These are phyloP conservation scores for Fusarium concolor DNA, from an alignment of 2,329 filamentous ascomycete species.

Conservation along the genomic window DNA sequence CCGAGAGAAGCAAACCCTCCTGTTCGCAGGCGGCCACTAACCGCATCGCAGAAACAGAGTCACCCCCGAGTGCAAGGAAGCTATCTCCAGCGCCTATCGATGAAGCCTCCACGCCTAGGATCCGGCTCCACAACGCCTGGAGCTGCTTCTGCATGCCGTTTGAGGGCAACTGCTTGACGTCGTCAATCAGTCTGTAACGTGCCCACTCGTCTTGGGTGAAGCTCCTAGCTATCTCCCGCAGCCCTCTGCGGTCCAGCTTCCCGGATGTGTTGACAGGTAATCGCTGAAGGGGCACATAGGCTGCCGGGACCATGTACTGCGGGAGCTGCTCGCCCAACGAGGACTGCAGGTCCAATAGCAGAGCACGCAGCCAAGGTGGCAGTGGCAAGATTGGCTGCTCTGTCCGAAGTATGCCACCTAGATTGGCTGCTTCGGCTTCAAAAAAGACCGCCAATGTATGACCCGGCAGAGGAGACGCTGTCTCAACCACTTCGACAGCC, in stretches of 20 bases:
- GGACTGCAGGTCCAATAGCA: conserved; percentile 8
- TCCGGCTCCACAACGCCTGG: conserved; percentile 12
- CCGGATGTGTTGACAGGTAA: conserved; percentile 13
- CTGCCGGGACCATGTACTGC: conserved; percentile 12
- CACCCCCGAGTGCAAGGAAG: conserved; percentile 13
- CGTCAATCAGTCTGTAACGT: conserved; percentile 13
- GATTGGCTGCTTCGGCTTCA: conserved; percentile 12
- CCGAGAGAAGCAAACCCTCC: conserved; percentile 11
- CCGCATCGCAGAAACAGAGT: conserved; percentile 15
- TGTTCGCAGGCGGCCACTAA: conserved; percentile 15
- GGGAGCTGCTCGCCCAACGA: conserved; percentile 14
- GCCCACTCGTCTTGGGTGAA: conserved; percentile 9
- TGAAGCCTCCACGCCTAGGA: conserved; percentile 11
- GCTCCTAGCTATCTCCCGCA: conserved; percentile 6
- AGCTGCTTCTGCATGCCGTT: conserved; percentile 17
- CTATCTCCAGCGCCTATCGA: conserved; percentile 13
- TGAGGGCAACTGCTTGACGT: conserved; percentile 13
- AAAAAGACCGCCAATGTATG: conserved; percentile 13
- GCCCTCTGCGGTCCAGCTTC: conserved; percentile 8
- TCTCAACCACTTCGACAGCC: conserved; percentile 11
- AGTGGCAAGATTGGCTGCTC: conserved; percentile 9
- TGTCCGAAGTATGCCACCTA: conserved; percentile 2
- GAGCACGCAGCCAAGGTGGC: conserved; percentile 7
- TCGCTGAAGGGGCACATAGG: conserved; percentile 11
- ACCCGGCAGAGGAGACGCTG: conserved; percentile 7